phyloP scores from a whole-genome alignment of 805 yeast genomes.

The Starmerella roubikii region DNA sequence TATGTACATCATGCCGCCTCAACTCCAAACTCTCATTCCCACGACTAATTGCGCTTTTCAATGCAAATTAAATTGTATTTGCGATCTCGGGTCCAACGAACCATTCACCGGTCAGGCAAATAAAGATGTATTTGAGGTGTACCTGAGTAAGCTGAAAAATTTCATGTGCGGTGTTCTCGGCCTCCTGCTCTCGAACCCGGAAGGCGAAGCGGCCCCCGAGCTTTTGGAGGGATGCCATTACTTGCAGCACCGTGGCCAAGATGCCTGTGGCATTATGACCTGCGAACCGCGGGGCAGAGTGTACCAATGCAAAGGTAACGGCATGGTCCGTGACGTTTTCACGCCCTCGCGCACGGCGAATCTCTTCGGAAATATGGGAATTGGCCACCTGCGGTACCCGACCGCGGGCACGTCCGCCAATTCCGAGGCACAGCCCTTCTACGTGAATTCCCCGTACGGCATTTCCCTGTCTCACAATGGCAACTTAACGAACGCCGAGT shows the following conservation, averaged over 20 bases:
- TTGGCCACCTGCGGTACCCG: constrained; percentile 88
- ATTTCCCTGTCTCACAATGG: constrained; percentile 86
- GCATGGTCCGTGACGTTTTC: constrained; percentile 97
- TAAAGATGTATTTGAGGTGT: too few relatives aligned
- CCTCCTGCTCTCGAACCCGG: constrained; percentile 63
- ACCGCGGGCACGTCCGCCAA: constrained; percentile 95
- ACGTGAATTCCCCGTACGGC: constrained; percentile 95
- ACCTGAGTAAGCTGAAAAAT: too few relatives aligned
- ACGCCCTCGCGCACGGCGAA: constrained; percentile 65
- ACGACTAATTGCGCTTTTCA: too few relatives aligned
- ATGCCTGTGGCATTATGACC: constrained; percentile 97
- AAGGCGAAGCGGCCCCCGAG: constrained; percentile 69
- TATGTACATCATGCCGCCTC: too few relatives aligned
- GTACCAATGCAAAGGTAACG: constrained; percentile 96
- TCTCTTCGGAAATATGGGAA: constrained; percentile 86
- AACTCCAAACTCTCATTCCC: neutral
- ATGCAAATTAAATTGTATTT: too few relatives aligned
- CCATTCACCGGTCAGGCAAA: too few relatives aligned
- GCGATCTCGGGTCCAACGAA: too few relatives aligned
- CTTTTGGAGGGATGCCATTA: constrained; percentile 84
- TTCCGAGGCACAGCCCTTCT: constrained; percentile 96
- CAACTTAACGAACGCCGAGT: constrained; percentile 76
- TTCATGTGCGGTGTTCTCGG: constrained; percentile 93
- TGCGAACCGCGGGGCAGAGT: constrained; percentile 88
- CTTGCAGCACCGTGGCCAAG: constrained; percentile 95